Evolutionary conservation across 2,329 filamentous ascomycete genomes (phyloP).

Genomic region (Fusarium vanettenii): DNA sequence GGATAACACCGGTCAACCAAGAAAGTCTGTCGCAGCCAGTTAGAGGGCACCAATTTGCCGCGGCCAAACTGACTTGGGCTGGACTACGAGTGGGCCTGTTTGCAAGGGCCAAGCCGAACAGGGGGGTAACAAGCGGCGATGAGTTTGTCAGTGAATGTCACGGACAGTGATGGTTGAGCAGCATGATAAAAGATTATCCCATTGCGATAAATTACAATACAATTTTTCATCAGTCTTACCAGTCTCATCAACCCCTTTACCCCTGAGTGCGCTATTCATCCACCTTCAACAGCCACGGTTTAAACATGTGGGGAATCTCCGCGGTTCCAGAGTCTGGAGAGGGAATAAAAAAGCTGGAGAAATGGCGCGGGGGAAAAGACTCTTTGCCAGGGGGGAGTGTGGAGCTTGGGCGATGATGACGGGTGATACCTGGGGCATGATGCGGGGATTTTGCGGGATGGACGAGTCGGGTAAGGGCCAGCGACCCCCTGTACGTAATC

Average conservation of each 20-base stretch:
- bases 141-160: background rate
- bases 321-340: background rate
- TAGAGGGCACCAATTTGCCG: background rate
- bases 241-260: background rate
- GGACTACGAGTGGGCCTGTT: background rate
- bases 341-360: background rate
- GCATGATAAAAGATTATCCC: background rate
- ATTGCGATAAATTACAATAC: background rate
- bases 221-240: background rate
- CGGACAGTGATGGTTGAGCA: background rate
- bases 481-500: background rate
- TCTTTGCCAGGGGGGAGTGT: background rate
- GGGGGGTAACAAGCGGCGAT: background rate
- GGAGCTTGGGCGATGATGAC: background rate
- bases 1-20: background rate
- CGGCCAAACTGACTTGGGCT: constrained; percentile 1
- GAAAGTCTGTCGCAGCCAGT: background rate
- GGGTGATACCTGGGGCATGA: background rate
- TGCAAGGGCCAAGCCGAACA: background rate
- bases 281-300: background rate
- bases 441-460: constrained; percentile 1
- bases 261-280: background rate
- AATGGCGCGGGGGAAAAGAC: background rate
- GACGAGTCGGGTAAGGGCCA: background rate
- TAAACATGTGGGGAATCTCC: background rate